Conservation (phyloP, 2,329 filamentous ascomycete species). For the Metarhizium humberi region DNA sequence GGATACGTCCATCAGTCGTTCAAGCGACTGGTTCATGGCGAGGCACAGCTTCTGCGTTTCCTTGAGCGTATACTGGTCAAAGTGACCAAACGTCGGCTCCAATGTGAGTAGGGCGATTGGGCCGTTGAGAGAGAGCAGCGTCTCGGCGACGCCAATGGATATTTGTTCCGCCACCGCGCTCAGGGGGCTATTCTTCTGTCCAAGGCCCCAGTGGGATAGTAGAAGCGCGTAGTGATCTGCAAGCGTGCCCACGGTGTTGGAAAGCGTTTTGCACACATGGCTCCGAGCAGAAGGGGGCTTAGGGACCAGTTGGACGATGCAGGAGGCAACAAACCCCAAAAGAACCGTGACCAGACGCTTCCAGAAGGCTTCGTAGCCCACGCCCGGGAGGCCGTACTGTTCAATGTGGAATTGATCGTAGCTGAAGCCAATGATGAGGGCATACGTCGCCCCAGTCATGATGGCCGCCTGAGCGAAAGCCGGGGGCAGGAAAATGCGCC, state of each 20-base stretch:
- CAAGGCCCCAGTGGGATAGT: constrained; percentile 28
- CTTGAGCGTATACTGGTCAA: constrained; percentile 19
- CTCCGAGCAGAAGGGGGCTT: constrained; percentile 33
- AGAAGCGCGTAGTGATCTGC: constrained; percentile 35
- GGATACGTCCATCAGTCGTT: constrained; percentile 20
- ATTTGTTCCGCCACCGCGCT: constrained; percentile 18
- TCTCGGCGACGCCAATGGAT: constrained; percentile 19
- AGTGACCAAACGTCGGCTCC: constrained; percentile 19
- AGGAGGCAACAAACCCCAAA: constrained; percentile 31
- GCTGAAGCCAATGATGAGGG: constrained; percentile 35
- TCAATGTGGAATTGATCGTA: constrained; percentile 32
- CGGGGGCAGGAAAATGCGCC: constrained; percentile 21
- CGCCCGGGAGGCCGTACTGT: constrained; percentile 34
- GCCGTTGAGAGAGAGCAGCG: too few relatives aligned
- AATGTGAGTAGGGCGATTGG: constrained; percentile 14
- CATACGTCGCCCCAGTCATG: constrained; percentile 26
- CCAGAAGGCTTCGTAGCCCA: constrained; percentile 39
- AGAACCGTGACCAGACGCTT: constrained; percentile 32
- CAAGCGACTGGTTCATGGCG: constrained; percentile 22
- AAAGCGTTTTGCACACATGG: constrained; percentile 34
- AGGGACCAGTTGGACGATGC: constrained; percentile 35
- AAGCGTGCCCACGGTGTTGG: constrained; percentile 29
- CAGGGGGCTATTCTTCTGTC: constrained; percentile 19
- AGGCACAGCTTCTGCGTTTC: constrained; percentile 20
- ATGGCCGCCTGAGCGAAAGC: constrained; percentile 18